Percentiles rank a stretch among this genome's conserved stretches.
phyloP scores from a whole-genome alignment of 1,284 basidiomycete species.

The Ustilago tritici region DNA sequence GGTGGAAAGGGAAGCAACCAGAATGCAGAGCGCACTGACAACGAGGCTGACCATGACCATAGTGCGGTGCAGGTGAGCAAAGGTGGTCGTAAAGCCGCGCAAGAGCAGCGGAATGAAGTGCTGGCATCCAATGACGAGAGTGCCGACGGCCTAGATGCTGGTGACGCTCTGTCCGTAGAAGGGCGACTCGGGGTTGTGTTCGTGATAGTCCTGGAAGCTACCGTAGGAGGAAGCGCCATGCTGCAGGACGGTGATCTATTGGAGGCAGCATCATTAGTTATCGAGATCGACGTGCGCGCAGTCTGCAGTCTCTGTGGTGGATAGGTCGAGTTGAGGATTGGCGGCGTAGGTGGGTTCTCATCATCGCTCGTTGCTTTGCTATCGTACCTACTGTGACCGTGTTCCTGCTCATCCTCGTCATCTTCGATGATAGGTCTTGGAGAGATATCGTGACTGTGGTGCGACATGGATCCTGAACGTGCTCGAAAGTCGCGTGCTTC shows the following conservation, averaged over 20 bases:
- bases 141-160: constrained; percentile 51
- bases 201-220: constrained; percentile 62
- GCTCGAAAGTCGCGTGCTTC: constrained; percentile 25
- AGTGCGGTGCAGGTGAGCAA: constrained; percentile 32
- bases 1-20: constrained; percentile 49
- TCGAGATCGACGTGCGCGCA: constrained; percentile 6
- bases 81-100: constrained; percentile 33
- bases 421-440: constrained; percentile 17
- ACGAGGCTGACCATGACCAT: constrained; percentile 29
- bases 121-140: constrained; percentile 46
- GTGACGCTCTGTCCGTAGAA: constrained; percentile 43
- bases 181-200: constrained; percentile 42
- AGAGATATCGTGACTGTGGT: constrained; percentile 2
- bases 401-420: constrained; percentile 18
- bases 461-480: constrained; percentile 9
- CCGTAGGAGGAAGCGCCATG: constrained; percentile 54
- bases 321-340: constrained; percentile 20
- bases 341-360: constrained; percentile 20
- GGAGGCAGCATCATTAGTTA: constrained; percentile 9
- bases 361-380: constrained; percentile 26
- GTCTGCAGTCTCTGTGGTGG: constrained; percentile 12
- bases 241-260: constrained; percentile 28
- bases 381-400: constrained; percentile 17
- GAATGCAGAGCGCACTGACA: constrained; percentile 29
- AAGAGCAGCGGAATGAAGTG: constrained; percentile 49